Evolutionary conservation across 306 rosid genomes (phyloP), one percentile per base, ranked within the genome.

Genomic region (Quercus agrifolia): DNA sequence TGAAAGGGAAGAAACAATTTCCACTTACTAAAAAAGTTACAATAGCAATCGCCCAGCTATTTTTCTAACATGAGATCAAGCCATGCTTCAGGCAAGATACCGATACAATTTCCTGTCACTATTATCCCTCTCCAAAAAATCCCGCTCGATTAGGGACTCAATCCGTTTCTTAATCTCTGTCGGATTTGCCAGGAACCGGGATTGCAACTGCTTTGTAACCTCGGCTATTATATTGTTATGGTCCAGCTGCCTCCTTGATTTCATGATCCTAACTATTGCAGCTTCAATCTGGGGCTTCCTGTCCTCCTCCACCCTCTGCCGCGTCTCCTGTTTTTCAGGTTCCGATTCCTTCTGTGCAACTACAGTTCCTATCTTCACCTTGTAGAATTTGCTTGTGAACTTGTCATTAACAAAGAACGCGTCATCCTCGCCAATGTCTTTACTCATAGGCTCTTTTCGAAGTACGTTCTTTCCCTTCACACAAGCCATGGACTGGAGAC

Each of bases 391-490:
- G 85, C 91, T 86, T 5, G 89, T 61, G 79, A 92, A 94, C 81
- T 86, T 88, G 75, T 94, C 98, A 18, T 94, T 94, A 58, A 90
- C 88, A 59, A 84, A 83, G 80, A 92, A 89, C 2, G 86, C 81
- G 74, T 94, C 97, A 2, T 92, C 92, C 86, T 90, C 94, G 4
- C 80, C 88, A 44, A 94, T 87, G 78, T 94, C 98, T 81, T 90
- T 94, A 73, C 92, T 88, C 97, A 90, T 88, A 0, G 98, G 98
- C 80, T 88, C 98, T 73, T 90, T 94, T 78, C 85, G 86, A 17
- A 94, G 97, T 31, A 92, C 97, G 81, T 92, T 90, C 85, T 89
- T 89, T 56, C 94, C 97, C 91, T 90, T 92, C 77, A 94, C 94
- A 62, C 92, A 90, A 35, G 98, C 97, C 82, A 94, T 70, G 4